Evolutionary conservation across 306 rosid genomes (phyloP).

Genomic region (Mimosa bimucronata): DNA sequence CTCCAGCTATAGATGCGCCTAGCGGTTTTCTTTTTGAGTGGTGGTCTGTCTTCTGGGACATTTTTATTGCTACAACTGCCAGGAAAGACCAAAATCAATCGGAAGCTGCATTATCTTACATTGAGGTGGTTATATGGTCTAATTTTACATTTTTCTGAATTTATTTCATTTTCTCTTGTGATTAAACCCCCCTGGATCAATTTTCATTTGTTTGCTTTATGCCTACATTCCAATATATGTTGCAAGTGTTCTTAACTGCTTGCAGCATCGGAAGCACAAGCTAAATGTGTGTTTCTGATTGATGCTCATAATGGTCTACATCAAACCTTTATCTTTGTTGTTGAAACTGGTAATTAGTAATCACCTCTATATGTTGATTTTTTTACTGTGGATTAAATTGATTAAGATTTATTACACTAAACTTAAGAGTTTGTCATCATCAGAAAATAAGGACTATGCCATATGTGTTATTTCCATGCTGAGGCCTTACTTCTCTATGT

Average conservation of each 20-base stretch:
- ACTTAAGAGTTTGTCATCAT: constrained; percentile 10
- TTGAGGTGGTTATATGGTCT: constrained; percentile 46
- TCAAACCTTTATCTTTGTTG: not conserved
- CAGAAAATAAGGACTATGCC: constrained; percentile 20
- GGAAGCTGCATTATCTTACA: constrained; percentile 66
- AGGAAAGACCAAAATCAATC: constrained; percentile 61
- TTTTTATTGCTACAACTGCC: constrained; percentile 63
- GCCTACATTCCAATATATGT: not conserved
- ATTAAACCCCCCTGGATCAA: constrained; percentile 4
- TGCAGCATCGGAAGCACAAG: constrained; percentile 19
- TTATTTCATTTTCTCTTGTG: not conserved
- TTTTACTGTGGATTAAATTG: not conserved
- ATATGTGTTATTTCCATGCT: not conserved
- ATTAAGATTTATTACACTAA: not conserved
- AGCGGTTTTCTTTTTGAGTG: constrained; percentile 84
- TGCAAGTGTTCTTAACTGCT: constrained; percentile 7
- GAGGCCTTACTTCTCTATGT: constrained; percentile 10
- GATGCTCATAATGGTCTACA: constrained; percentile 16
- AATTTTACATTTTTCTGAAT: not conserved
- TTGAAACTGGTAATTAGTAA: not conserved
- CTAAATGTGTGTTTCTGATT: not conserved
- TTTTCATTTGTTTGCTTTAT: not conserved
- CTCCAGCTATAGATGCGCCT: constrained; percentile 72
- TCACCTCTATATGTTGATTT: not conserved
- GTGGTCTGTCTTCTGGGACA: constrained; percentile 65